Evolutionary conservation across 768 basidiomycete species (phyloP), one percentile per base, ranked within the genome.

Genomic region (Trametes cingulata): DNA sequence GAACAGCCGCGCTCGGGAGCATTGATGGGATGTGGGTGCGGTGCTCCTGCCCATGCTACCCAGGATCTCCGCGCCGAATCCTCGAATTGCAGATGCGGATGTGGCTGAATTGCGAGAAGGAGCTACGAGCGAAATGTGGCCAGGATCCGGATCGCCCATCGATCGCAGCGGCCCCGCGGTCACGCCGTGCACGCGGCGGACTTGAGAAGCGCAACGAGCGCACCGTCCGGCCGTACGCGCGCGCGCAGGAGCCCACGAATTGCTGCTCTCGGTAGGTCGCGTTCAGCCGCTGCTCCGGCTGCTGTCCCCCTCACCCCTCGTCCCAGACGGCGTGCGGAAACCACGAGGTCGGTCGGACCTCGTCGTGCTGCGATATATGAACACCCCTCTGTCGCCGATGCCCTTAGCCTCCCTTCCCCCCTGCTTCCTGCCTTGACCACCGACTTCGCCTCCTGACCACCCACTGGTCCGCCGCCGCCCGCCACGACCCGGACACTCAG

Each of bases 101-200:
- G 39, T 40, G 17, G 27, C 33, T 57, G 27, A 20, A 33, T 33
- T 33, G 20, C 29, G 20, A 40, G 36, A 15, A 25, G 27, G 36
- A 7, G 37, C 6, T 22, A 33, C 15, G 35, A 36, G 47, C 29
- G 40, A 39, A 27, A 25, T 24, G 27, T 10, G 12, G 9, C 36
- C 42, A 37, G 43, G 19, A 45, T 55, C 43, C 58, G 51, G 58
- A 59, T 53, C 58, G 50, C 51, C 52, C 58, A 60, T 60, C 58
- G 52, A 60, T 60, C 58, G 39, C 58, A 60, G 52, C 58, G 52
- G 50, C 7, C 52, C 35, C 58, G 52, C 58, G 45, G 52, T 53
- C 45, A 60, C 52, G 37, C 25, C 52, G 33, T 24, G 47, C 45
- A 56, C 37, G 35, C 50, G 54, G 20, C 17, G 24, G 36, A 27